Evolutionary conservation across 495 filamentous ascomycete genomes (phyloP), one percentile per base, ranked within the genome.

Genomic region (Pyronema domesticum): DNA sequence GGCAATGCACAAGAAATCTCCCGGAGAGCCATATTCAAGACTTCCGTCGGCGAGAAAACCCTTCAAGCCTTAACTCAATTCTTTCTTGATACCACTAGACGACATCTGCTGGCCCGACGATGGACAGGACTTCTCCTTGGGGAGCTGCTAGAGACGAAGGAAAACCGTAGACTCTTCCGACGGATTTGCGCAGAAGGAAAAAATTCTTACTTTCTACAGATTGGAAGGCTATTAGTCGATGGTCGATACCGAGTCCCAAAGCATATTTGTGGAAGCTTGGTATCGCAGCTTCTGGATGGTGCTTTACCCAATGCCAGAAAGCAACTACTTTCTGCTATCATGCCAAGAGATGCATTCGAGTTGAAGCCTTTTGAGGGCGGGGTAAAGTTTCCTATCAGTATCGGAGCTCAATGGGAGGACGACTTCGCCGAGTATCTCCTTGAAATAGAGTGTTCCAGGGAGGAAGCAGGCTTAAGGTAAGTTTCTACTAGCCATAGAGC

Each of bases 41-140:
- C 1, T 17, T 40, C n/a, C 23, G 47, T n/a, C 17, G 47, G 47
- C 11, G 19, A 50, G 17, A 50, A 50, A 19, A 10, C 23, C n/a
- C 11, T 51, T 10, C 14, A 3, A 11, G 35, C 17, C 13, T 43
- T 40, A 3, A 14, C 14, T 53, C 7, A 35, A 18, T 40, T 53
- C 19, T 35, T 34, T 18, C 47, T 35, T 23, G 18, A 35, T 36
- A 13, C n/a, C 36, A 18, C 17, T 7, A 51, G 8, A 30, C 13
- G 34, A 3, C 9, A 53, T 15, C 37, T 17, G n/a, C 40, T 53
- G 47, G 7, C 37, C 8, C 39, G 50, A 42, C 1, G 50, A 9
- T 53, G 50, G 50, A n/a, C 50, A 10, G 50, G 50, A 3, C 50
- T 53, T 53, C 37, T 53, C 7, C 1, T 53, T 5, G 11, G 7